phyloP scores from a whole-genome alignment of 306 rosid genomes.

The Alnus glutinosa region DNA sequence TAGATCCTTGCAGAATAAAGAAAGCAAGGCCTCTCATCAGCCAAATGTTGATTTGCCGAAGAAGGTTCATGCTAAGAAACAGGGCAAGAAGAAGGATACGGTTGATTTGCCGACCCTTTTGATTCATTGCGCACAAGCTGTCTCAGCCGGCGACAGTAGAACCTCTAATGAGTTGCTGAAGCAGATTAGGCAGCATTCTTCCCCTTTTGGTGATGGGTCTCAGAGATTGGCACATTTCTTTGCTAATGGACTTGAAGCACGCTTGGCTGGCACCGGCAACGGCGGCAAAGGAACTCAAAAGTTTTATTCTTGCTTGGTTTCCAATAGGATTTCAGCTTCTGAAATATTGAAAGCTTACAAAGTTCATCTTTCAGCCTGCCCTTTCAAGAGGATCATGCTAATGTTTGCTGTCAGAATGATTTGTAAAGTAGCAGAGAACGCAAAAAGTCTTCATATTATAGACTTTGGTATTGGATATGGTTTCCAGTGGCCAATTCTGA shows the following conservation, averaged over 20 bases:
- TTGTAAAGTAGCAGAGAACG: conserved; percentile 35
- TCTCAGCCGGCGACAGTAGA: conserved; percentile 53
- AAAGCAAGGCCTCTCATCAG: neutral
- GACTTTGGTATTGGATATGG: conserved; percentile 78
- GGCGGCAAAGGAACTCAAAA: conserved; percentile 30
- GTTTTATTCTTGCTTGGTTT: conserved; percentile 10
- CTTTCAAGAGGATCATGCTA: conserved; percentile 54
- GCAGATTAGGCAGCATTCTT: conserved; percentile 66
- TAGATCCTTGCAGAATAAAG: conserved; percentile 19
- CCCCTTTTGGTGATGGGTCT: conserved; percentile 58
- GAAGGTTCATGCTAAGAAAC: conserved; percentile 46
- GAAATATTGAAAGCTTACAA: conserved; percentile 62
- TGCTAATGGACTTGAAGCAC: conserved; percentile 59
- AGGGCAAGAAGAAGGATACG: conserved; percentile 3
- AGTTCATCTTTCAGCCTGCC: conserved; percentile 45
- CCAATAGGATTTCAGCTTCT: conserved; percentile 33
- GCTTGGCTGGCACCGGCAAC: conserved; percentile 37
- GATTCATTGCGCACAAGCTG: conserved; percentile 72
- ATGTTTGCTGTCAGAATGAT: conserved; percentile 44
- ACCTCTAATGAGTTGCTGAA: conserved; percentile 51
- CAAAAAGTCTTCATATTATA: conserved; percentile 52
- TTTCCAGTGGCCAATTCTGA: conserved; percentile 75
- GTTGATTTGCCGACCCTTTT: conserved; percentile 61
- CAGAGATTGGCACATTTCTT: conserved; percentile 70
- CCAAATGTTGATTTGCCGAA: neutral